Evolutionary conservation across 75 land plant genomes (phyloP).

Genomic region (Pinus albicaulis): DNA sequence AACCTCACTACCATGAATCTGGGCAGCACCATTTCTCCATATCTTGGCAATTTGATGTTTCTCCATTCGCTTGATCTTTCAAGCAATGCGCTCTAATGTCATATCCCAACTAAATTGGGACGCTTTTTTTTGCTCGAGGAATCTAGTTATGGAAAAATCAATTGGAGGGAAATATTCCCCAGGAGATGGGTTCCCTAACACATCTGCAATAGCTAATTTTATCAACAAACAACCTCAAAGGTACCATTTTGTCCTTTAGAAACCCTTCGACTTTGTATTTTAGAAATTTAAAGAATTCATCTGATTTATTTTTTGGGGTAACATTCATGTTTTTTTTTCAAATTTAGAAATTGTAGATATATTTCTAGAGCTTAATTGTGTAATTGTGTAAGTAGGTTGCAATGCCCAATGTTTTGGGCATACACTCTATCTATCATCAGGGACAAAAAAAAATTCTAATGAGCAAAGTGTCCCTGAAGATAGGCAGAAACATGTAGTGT

Average conservation of each 20-base stretch:
- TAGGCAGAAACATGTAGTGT: too few relatives aligned
- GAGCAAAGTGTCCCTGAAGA: too few relatives aligned
- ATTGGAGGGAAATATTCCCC: background rate
- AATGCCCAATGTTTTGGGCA: too few relatives aligned
- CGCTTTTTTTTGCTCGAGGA: background rate
- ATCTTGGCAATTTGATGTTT: background rate
- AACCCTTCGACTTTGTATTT: background rate
- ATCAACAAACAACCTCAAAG: background rate
- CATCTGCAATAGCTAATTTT: background rate
- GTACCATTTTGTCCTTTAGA: background rate
- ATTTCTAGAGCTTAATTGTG: too few relatives aligned
- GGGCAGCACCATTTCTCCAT: background rate
- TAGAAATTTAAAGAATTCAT: too few relatives aligned
- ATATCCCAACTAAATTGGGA: background rate
- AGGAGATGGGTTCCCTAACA: background rate
- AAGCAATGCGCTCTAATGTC: background rate
- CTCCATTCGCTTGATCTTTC: background rate
- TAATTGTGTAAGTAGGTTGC: too few relatives aligned
- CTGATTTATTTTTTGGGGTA: too few relatives aligned
- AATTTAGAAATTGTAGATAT: too few relatives aligned
- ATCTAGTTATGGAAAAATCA: background rate
- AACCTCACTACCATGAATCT: background rate
- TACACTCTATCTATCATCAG: too few relatives aligned
- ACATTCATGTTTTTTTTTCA: too few relatives aligned
- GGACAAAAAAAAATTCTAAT: too few relatives aligned